Conservation (phyloP, 768 basidiomycete species). For the Rubroboletus satanas region DNA sequence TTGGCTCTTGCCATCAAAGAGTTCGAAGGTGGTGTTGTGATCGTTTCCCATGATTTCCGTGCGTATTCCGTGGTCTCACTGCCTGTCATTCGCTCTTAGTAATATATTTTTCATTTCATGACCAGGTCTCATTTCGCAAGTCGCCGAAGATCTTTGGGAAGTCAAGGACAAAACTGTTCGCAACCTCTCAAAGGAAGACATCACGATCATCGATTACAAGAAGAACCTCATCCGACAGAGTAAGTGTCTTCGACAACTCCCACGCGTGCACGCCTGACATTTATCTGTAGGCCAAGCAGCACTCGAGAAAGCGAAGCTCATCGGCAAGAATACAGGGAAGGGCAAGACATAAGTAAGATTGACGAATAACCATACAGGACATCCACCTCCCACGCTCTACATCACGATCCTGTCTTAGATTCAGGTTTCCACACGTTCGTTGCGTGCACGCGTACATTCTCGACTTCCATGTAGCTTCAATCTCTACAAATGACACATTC, state of each 20-base stretch:
- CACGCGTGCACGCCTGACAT: neutral
- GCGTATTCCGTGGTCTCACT: slow-evolving; percentile 31
- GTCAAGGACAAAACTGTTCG: slow-evolving; percentile 91
- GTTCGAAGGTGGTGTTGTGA: slow-evolving; percentile 97
- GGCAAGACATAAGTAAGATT: slow-evolving; percentile 51
- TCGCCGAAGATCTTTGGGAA: slow-evolving; percentile 99
- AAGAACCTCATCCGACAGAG: slow-evolving; percentile 77
- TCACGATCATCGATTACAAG: slow-evolving; percentile 94
- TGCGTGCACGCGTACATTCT: slow-evolving; percentile 11
- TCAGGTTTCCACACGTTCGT: slow-evolving; percentile 10
- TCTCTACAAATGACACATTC: slow-evolving; percentile 17
- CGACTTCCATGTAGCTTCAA: slow-evolving; percentile 12
- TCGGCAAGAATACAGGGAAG: slow-evolving; percentile 77
- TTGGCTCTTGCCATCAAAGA: slow-evolving; percentile 94
- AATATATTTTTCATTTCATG: slow-evolving; percentile 7
- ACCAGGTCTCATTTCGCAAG: slow-evolving; percentile 89
- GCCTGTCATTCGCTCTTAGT: slow-evolving; percentile 3
- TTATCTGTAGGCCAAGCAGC: slow-evolving; percentile 61
- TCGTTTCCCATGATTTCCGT: slow-evolving; percentile 99
- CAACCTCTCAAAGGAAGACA: slow-evolving; percentile 88
- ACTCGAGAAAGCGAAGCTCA: slow-evolving; percentile 91
- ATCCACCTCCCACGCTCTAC: slow-evolving; percentile 7
- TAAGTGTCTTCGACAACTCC: slow-evolving; percentile 33
- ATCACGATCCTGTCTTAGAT: slow-evolving; percentile 10
- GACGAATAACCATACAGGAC: neutral